These are phyloP conservation scores for Amanita pallidorosea DNA, from an alignment of 768 basidiomycete genomes.

Conservation along the genomic window DNA sequence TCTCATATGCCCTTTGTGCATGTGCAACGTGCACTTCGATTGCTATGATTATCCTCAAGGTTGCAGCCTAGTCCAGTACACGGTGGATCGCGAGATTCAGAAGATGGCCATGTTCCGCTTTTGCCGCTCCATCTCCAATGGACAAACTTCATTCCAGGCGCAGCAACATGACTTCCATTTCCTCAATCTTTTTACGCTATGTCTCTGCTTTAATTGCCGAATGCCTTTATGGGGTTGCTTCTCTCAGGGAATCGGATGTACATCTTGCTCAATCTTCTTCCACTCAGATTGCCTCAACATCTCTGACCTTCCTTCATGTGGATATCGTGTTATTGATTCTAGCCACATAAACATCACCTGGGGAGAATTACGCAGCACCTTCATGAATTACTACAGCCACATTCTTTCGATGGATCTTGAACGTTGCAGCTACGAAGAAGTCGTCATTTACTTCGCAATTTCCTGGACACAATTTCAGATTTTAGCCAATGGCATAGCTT, in stretches of 20 bases:
- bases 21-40: constrained; percentile 61
- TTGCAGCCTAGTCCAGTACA: constrained; percentile 45
- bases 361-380: constrained; percentile 44
- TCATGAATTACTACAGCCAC: constrained; percentile 38
- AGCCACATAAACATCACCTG: constrained; percentile 41
- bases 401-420: constrained; percentile 26
- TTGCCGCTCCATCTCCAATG: constrained; percentile 32
- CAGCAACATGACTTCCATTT: constrained; percentile 41
- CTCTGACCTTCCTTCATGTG: constrained; percentile 23
- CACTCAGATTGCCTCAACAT: neutral
- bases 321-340: constrained; percentile 25
- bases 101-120: constrained; percentile 56
- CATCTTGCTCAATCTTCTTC: constrained; percentile 46
- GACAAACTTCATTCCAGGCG: constrained; percentile 13
- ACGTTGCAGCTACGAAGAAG: constrained; percentile 53
- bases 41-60: constrained; percentile 70
- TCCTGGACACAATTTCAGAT: constrained; percentile 63
- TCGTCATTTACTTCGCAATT: constrained; percentile 46
- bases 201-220: constrained; percentile 58
- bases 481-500: constrained; percentile 51
- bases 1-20: constrained; percentile 61
- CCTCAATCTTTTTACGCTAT: constrained; percentile 63
- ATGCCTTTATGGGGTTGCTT: constrained; percentile 66
- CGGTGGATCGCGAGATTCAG: constrained; percentile 33
- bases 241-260: constrained; percentile 55